Evolutionary conservation across 2,329 filamentous ascomycete genomes (phyloP), one percentile per base, ranked within the genome.

Genomic region (Alternaria burnsii): DNA sequence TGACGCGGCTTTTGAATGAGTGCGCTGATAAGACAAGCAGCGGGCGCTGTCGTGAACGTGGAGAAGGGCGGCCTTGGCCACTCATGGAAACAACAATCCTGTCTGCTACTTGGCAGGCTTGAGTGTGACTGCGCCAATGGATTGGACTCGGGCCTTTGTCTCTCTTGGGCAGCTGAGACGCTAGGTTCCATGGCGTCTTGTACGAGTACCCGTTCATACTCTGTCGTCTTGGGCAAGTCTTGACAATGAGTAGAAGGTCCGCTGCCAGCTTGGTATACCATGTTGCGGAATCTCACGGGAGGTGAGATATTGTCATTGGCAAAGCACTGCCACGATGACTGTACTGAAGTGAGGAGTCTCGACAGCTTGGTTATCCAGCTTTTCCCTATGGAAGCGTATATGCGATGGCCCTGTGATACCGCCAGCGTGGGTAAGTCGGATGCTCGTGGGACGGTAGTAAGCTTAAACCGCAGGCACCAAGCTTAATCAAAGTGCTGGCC

Each of bases 21-120:
- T 55, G 60, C 60, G 63, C 63, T 68, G 62, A 67, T 66, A 55
- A 62, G 58, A 58, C 61, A 60, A 63, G 57, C 60, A 58, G 62
- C 53, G 56, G 61, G 64, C 65, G 62, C 68, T 68, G 62, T 55
- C 48, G 30, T 66, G 46, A 62, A 61, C 58, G 60, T 50, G 52
- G 62, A 67, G 65, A 48, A 54, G 46, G 61, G 64, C 22, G 28
- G 20, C 46, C 71, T 75, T 75, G 74, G 71, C 72, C 59, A 57
- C 58, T 59, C 61, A 64, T 69, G 56, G 68, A 73, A 76, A 74
- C 70, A 67, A 62, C 62, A 66, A 67, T 66, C 65, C 69, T 69
- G 66, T 75, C 68, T 70, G 61, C 58, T 60, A 59, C 74, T 75
- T 76, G 73, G 74, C 73, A 62, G 70, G 69, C 69, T 73, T 72